Base-by-base conservation (phyloP, 1,139 yeast genomes). In the Ashbya aceris region DNA sequence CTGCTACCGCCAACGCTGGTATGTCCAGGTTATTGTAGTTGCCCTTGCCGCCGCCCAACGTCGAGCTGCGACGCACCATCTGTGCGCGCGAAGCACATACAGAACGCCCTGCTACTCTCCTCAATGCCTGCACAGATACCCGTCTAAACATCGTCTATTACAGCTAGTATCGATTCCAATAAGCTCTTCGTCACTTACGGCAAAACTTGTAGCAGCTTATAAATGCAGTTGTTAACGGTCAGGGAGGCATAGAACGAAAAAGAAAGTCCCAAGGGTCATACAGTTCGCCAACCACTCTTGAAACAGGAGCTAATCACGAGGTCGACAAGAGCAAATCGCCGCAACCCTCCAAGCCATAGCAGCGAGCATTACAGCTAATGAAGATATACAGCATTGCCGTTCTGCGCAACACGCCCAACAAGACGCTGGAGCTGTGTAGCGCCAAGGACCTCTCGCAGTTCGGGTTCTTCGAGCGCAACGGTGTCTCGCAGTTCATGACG, bases 341-440 rank as follows among this genome's bases (percentile, higher is more conserved):
- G 13, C 13, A 29, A 29, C 13, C 6, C n/a, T n/a, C n/a, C n/a
- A n/a, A n/a, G n/a, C n/a, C 23, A 17, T 17, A 17, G 23, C 5
- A 17, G 23, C 23, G 23, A 17, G 23, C 23, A 17, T 4, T 23
- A n/a, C 28, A 17, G 3, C 23, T 17, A 40, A 91, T 91, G 98
- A 86, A 86, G 74, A 74, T 91, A 51, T 87, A 79, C 64, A 87
- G 87, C 66, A 80, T 91, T 50, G 96, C 96, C 41, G 74, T 93
- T 42, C 70, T 87, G 51, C 80, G 87, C 56, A 79, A 79, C 51
- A 58, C 61, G 26, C 77, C 75, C 31, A 72, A 70, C 29, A 81
- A 81, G 58, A 70, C 93, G 12, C 66, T 84, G 42, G 96, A 86
- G 65, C 73, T 93, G 45, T 69, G 87, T 10, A 73, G 83, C 30